Evolutionary conservation across 2,329 filamentous ascomycete genomes (phyloP).

Genomic region (Cercospora janseana): DNA sequence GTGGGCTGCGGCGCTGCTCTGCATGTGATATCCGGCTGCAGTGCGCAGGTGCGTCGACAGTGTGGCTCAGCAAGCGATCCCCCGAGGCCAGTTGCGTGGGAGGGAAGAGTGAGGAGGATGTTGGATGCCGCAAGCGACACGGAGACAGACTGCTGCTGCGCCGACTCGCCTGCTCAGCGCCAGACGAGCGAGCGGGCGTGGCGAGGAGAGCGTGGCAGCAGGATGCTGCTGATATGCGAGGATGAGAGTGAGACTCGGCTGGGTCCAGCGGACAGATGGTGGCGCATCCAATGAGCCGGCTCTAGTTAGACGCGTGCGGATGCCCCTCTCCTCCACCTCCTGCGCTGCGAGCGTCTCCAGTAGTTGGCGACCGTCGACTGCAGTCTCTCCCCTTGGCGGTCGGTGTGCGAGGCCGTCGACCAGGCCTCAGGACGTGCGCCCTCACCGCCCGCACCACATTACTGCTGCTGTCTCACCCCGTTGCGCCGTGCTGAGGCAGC

Average conservation of each 20-base stretch:
- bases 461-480: no score
- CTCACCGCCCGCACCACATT: no score
- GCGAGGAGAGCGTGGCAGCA: background rate
- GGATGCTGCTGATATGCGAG: slow-evolving; percentile 1
- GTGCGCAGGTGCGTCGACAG: slow-evolving; percentile 5
- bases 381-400: no score
- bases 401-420: no score
- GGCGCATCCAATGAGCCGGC: no score
- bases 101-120: background rate
- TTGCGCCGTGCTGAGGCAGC: no score
- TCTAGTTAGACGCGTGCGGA: no score
- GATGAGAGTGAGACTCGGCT: slow-evolving; percentile 1
- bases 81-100: background rate
- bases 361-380: no score
- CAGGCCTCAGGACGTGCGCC: no score
- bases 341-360: no score
- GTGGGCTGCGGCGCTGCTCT: background rate
- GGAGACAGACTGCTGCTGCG: background rate
- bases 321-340: no score
- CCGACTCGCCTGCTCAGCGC: background rate
- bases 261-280: background rate
- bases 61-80: slow-evolving; percentile 1
- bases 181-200: background rate
- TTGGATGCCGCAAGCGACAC: background rate
- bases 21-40: slow-evolving; percentile 11